These are phyloP conservation scores for Tricholoma terreum DNA, from an alignment of 768 basidiomycete genomes.

Conservation along the genomic window DNA sequence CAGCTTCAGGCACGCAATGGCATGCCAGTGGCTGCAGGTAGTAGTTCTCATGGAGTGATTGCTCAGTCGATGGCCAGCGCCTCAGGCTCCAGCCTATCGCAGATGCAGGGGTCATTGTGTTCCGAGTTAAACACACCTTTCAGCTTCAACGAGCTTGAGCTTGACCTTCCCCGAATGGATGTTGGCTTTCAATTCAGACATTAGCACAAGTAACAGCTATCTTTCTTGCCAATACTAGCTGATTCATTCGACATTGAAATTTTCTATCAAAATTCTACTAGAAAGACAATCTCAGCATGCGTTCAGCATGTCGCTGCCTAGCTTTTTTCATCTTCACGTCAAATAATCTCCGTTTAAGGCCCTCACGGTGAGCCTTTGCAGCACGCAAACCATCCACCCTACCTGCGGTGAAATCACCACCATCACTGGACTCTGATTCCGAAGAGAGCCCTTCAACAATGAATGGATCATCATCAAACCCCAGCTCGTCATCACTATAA, in stretches of 20 bases:
- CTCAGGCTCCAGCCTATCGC: not conserved
- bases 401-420: not conserved
- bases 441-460: no score
- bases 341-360: constrained; percentile 23
- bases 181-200: not conserved
- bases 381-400: not conserved
- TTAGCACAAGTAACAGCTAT: not conserved
- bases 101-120: not conserved
- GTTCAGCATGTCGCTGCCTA: not conserved
- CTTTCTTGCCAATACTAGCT: not conserved
- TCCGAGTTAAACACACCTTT: not conserved
- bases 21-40: not conserved
- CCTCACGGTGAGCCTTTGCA: not conserved
- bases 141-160: not conserved
- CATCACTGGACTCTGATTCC: no score
- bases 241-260: not conserved
- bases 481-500: no score
- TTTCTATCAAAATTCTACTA: not conserved
- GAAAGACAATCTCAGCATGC: not conserved
- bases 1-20: not conserved
- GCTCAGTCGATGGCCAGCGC: not conserved
- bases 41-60: not conserved
- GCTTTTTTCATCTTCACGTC: constrained; percentile 11
- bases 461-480: no score
- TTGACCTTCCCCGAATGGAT: not conserved